These are phyloP conservation scores for Spatholobus suberectus DNA, from an alignment of 306 rosid species.

Conservation along the genomic window DNA sequence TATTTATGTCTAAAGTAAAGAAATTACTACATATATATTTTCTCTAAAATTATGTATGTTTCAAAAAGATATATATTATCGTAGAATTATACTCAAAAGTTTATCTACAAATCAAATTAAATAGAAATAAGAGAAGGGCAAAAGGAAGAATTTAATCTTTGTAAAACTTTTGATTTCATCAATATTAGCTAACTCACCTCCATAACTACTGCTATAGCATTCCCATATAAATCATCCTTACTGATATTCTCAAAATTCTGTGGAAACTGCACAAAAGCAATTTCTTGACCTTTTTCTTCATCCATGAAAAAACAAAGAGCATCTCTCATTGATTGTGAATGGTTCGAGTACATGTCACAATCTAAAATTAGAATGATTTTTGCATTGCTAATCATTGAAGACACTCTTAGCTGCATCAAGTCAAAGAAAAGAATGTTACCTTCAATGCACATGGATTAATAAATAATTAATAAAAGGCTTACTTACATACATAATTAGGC, in stretches of 20 bases:
- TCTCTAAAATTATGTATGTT: not conserved
- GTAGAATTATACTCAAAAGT: not conserved
- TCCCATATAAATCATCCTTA: slow-evolving; percentile 53
- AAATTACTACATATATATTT: not conserved
- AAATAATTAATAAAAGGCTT: not conserved
- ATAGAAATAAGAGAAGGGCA: not conserved
- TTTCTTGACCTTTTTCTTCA: slow-evolving; percentile 63
- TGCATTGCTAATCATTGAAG: slow-evolving; percentile 77
- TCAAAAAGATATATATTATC: too few relatives aligned
- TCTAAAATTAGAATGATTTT: slow-evolving; percentile 65
- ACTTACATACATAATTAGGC: not conserved
- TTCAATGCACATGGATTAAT: not conserved
- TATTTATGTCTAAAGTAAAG: not conserved
- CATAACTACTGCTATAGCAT: not conserved
- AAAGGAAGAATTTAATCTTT: not conserved
- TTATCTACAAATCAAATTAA: not conserved
- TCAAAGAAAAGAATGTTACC: not conserved
- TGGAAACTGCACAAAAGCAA: slow-evolving; percentile 77
- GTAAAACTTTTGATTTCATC: not conserved
- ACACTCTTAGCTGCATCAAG: slow-evolving; percentile 67
- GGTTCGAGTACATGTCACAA: slow-evolving; percentile 78
- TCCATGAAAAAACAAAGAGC: slow-evolving; percentile 89
- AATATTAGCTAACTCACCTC: slow-evolving; percentile 49
- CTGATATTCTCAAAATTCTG: slow-evolving; percentile 56
- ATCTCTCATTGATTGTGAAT: slow-evolving; percentile 61